Conservation (phyloP, 441 rosid genomes). For the Populus hybrid region DNA sequence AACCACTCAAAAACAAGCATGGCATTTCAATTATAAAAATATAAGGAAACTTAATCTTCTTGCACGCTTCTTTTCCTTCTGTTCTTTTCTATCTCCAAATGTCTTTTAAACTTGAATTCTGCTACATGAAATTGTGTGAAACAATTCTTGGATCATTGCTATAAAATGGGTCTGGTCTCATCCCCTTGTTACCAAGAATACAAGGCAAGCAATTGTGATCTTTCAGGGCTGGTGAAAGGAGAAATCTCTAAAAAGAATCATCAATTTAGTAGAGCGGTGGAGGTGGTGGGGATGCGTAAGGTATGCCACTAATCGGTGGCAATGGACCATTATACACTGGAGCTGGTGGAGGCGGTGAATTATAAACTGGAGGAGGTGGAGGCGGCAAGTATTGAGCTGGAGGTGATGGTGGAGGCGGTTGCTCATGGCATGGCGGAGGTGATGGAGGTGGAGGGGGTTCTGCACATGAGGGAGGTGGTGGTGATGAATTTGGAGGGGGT, state of each 20-base stretch:
- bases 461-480: not conserved
- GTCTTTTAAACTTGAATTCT: not conserved
- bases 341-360: slow-evolving; percentile 27
- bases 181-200: not conserved
- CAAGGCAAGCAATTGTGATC: not conserved
- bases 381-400: not conserved
- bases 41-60: not conserved
- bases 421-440: slow-evolving; percentile 4
- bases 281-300: slow-evolving; percentile 45
- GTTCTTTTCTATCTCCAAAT: not conserved
- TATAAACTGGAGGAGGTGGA: not conserved
- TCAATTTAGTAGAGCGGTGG: slow-evolving; percentile 33
- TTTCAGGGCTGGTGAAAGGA: slow-evolving; percentile 16
- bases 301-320: slow-evolving; percentile 27
- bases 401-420: slow-evolving; percentile 9
- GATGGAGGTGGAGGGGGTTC: slow-evolving; percentile 23
- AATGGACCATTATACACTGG: slow-evolving; percentile 35
- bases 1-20: not conserved
- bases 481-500: slow-evolving; percentile 23
- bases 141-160: not conserved
- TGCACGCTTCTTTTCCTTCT: not conserved
- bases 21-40: not conserved
- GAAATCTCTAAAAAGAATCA: slow-evolving; percentile 20
- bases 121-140: not conserved
- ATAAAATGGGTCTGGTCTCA: not conserved